Conservation (phyloP, 2,329 filamentous ascomycete genomes). For the Paramyrothecium sp. region DNA sequence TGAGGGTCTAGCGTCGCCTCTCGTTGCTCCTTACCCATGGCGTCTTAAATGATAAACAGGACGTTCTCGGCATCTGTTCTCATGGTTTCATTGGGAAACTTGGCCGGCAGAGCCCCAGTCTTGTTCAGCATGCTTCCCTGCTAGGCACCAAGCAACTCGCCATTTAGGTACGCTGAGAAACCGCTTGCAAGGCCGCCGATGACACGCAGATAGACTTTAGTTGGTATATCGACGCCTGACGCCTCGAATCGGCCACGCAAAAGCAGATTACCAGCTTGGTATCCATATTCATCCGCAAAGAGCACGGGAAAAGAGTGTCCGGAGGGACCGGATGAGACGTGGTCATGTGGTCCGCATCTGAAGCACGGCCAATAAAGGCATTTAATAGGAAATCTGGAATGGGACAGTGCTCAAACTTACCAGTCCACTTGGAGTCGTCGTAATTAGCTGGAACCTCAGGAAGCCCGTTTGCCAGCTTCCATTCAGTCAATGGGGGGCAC, state of each 20-base stretch:
- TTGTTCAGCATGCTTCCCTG: conserved; percentile 40
- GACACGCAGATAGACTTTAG: conserved; percentile 40
- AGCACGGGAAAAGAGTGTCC: conserved; percentile 56
- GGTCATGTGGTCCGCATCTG: conserved; percentile 46
- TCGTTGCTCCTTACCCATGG: conserved; percentile 56
- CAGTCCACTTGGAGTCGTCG: neutral
- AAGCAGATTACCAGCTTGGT: conserved; percentile 53
- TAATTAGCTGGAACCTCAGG: neutral
- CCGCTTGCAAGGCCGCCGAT: conserved; percentile 55
- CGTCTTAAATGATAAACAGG: conserved; percentile 55
- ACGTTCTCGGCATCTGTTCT: conserved; percentile 43
- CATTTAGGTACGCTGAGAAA: conserved; percentile 57
- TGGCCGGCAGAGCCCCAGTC: conserved; percentile 14
- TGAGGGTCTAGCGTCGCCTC: neutral
- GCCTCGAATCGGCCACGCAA: conserved; percentile 47
- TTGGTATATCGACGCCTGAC: conserved; percentile 34
- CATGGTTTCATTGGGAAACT: conserved; percentile 19
- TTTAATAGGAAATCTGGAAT: no score
- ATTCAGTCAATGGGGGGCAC: neutral
- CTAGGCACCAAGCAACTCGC: neutral
- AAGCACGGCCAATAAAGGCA: no score
- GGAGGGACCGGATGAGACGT: conserved; percentile 46
- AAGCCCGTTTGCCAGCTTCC: neutral
- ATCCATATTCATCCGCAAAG: conserved; percentile 57
- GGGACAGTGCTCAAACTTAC: no score